Percentiles rank a stretch among this genome's conserved stretches.
Conservation (phyloP, 1,139 yeast genomes). For the Pichia sorboxylosa region DNA sequence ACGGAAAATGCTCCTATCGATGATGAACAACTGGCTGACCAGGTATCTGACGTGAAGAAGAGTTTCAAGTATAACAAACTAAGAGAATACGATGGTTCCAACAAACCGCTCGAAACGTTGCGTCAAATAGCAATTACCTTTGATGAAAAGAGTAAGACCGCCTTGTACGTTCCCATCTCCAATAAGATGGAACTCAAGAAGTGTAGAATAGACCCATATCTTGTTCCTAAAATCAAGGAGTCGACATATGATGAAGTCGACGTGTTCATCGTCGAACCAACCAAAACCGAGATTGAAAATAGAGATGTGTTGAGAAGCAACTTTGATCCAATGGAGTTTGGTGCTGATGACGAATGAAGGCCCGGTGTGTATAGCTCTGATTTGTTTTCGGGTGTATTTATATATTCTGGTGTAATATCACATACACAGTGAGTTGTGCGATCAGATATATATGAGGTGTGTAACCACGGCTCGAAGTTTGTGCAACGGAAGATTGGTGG, state of each 20-base stretch:
- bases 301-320: conserved; percentile 60
- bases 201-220: conserved; percentile 52
- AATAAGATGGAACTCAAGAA: conserved; percentile 77
- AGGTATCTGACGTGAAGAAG: conserved; percentile 29
- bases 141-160: conserved; percentile 40
- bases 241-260: conserved; percentile 37
- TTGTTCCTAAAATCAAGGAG: conserved; percentile 30
- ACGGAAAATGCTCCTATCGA: conserved; percentile 34
- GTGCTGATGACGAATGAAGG: conserved; percentile 28
- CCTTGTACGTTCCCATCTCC: conserved; percentile 65
- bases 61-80: conserved; percentile 48
- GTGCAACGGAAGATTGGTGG: too few species aligned
- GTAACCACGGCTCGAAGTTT: too few species aligned
- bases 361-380: background rate
- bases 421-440: too few species aligned
- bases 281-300: conserved; percentile 52
- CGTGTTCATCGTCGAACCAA: conserved; percentile 59
- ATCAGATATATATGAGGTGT: too few species aligned
- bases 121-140: conserved; percentile 49
- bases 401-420: too few species aligned
- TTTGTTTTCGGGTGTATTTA: too few species aligned
- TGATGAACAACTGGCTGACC: conserved; percentile 24
- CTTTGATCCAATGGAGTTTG: conserved; percentile 67
- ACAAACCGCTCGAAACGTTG: conserved; percentile 36
- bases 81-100: conserved; percentile 75